These are phyloP conservation scores for Entomortierella lignicola DNA, from an alignment of 192 early-diverging fungal genomes.

Conservation along the genomic window DNA sequence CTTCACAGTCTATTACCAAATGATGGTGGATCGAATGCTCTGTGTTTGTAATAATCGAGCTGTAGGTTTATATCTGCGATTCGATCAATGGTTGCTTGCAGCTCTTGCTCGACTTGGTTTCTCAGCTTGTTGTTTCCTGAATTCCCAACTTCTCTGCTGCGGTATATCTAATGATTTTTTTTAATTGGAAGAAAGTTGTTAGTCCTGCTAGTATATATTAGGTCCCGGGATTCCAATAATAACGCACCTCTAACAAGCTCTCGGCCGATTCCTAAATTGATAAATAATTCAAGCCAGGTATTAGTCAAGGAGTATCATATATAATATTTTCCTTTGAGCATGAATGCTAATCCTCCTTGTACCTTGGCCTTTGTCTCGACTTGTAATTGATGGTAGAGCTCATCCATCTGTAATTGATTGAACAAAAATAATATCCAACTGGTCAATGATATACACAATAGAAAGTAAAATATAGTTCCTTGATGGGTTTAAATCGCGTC, in stretches of 20 bases:
- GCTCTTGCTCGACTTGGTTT: conserved; percentile 38
- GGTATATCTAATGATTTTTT: conserved; percentile 27
- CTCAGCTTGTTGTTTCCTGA: conserved; percentile 44
- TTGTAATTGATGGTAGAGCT: conserved; percentile 45
- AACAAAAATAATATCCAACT: too few relatives aligned
- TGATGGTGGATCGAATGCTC: conserved; percentile 42
- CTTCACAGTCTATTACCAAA: conserved; percentile 16
- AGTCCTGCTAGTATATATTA: neutral
- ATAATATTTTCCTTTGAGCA: too few relatives aligned
- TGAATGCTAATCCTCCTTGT: neutral
- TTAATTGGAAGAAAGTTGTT: neutral
- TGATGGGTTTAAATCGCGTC: neutral
- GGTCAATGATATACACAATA: too few relatives aligned
- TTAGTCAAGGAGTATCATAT: too few relatives aligned
- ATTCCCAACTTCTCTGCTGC: conserved; percentile 35
- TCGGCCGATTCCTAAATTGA: conserved; percentile 35
- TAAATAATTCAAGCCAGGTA: too few relatives aligned
- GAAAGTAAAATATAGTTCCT: too few relatives aligned
- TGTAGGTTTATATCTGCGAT: conserved; percentile 38
- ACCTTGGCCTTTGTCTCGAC: conserved; percentile 43
- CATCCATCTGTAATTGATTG: conserved; percentile 36
- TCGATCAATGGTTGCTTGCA: conserved; percentile 37
- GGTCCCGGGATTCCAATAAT: neutral
- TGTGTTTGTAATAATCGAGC: conserved; percentile 47
- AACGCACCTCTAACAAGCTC: conserved; percentile 31